Percentiles rank a stretch among this genome's conserved stretches.
Evolutionary conservation across 345 rosid species (phyloP).

Genomic region (Eutrema yunnanense): DNA sequence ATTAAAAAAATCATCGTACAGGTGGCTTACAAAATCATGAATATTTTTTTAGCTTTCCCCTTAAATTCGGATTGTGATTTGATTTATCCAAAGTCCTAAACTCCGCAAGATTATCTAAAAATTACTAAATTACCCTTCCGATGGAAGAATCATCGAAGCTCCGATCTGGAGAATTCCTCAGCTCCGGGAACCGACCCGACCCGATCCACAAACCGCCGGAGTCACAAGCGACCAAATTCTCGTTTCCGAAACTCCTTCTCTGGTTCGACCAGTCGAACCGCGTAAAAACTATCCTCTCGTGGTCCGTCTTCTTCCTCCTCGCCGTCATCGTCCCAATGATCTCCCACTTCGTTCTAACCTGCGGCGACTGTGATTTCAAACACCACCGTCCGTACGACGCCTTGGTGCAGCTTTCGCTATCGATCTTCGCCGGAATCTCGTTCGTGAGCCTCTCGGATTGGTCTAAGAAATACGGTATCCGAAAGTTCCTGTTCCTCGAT

Average conservation of each 20-base stretch:
- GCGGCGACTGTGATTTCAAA: conserved; percentile 51
- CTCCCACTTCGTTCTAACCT: conserved; percentile 57
- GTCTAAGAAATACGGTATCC: conserved; percentile 58
- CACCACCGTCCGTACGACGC: conserved; percentile 70
- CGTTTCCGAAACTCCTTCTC: conserved; percentile 21
- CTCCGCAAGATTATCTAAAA: no score
- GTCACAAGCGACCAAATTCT: not conserved
- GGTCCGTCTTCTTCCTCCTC: conserved; percentile 64
- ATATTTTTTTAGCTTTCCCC: no score
- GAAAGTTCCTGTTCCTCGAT: conserved; percentile 63
- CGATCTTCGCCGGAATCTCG: conserved; percentile 64
- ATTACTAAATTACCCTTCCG: not conserved
- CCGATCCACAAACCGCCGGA: conserved; percentile 20
- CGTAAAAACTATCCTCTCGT: conserved; percentile 47
- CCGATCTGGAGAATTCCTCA: no score
- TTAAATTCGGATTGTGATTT: no score
- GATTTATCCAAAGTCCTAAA: no score
- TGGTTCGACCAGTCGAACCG: conserved; percentile 58
- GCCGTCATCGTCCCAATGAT: conserved; percentile 56
- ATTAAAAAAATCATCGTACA: no score
- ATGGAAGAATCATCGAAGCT: not conserved
- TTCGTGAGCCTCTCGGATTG: conserved; percentile 54
- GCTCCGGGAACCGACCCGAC: not conserved
- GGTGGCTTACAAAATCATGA: no score
- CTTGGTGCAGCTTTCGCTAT: conserved; percentile 60